Evolutionary conservation across 371 early-diverging fungal genomes (phyloP), one percentile per base, ranked within the genome.

Genomic region (Quaeritorhiza haematococci): DNA sequence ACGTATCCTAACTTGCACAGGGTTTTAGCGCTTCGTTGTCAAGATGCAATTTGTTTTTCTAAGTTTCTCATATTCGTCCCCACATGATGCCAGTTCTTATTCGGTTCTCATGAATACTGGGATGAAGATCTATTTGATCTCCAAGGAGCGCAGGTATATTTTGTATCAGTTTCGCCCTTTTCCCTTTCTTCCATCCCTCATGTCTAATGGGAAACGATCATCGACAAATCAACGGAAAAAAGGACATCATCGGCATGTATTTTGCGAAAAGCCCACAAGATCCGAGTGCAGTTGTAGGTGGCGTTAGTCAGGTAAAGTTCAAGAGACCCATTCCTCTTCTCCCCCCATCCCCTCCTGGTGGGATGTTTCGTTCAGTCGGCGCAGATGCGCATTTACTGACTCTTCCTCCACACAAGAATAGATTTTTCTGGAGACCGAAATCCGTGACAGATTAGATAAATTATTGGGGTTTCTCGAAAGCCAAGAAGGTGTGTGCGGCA

Each of bases 401-500:
- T 10, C 28, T 27, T 19, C 1, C 24, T 61, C 10, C 19, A 6
- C 8, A 21, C 27, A 6, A 58, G 32, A 4, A 8, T 23, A 74
- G 74, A 67, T 74, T 38, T 72, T 58, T 48, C 48, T 80, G 7
- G 74, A 74, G 3, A 24, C 55, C 15, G 66, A 71, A 28, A 61
- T 73, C n/a, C 38, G 58, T 13, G 77, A 78, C 34, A 53, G 78
- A 4, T 38, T 80, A 30, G 81, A 80, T 61, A 73, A 76, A 50
- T 69, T 80, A 5, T 61, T 80, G 15, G 66, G 73, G 8, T 76
- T 68, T 44, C 52, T 80, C 3, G 81, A 80, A 57, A 68, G 67
- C 33, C 77, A 76, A 21, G 72, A 78, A 24, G 77, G 77, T 2
- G 72, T 80, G 1, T 80, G 81, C 55, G 75, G 78, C 13, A 80